Conservation (phyloP, 2,329 filamentous ascomycete genomes). For the Cladosporium velox region DNA sequence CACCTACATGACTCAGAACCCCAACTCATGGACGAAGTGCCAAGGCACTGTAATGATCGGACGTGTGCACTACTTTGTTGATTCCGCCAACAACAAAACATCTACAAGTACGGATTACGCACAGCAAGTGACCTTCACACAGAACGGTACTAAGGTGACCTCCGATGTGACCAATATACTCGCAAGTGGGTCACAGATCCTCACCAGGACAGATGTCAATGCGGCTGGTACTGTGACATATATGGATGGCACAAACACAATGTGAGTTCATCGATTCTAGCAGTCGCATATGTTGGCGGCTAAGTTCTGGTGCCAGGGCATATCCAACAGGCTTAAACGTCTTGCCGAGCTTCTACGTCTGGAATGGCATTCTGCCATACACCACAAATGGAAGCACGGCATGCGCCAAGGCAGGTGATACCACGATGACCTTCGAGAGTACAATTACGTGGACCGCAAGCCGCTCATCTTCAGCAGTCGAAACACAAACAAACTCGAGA, state of each 20-base stretch:
- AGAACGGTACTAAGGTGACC: not conserved
- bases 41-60: not conserved
- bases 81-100: not conserved
- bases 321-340: not conserved
- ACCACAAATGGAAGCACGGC: not conserved
- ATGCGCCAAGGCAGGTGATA: not conserved
- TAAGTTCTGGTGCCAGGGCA: not conserved
- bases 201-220: conserved; percentile 20
- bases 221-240: conserved; percentile 17
- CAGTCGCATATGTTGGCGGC: not conserved
- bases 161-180: not conserved
- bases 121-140: conserved; percentile 1
- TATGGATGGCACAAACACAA: not conserved
- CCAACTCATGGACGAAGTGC: not conserved
- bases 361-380: not conserved
- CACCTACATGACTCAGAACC: not conserved
- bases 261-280: not conserved
- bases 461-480: not conserved
- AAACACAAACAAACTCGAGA: not conserved
- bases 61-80: conserved; percentile 1
- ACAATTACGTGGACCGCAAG: not conserved
- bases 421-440: not conserved
- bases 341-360: not conserved
- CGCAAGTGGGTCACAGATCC: not conserved
- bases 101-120: not conserved